These are phyloP conservation scores for Starmera caribaea DNA, from an alignment of 805 yeast genomes.

Conservation along the genomic window DNA sequence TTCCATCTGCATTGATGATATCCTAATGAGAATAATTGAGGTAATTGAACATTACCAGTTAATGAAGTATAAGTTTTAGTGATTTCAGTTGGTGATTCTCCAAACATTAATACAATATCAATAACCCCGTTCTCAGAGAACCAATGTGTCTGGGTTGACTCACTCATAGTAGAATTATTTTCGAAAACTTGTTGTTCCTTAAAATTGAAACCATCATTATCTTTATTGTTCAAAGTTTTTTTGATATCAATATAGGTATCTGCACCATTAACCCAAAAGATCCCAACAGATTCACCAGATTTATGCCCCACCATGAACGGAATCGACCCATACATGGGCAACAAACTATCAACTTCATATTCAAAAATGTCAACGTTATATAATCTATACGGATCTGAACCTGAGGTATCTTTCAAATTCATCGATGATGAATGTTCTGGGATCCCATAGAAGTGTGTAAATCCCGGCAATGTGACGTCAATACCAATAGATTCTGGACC, in stretches of 20 bases:
- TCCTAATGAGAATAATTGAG: slow-evolving; percentile 72
- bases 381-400: slow-evolving; percentile 69
- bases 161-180: not conserved
- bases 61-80: slow-evolving; percentile 52
- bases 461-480: slow-evolving; percentile 60
- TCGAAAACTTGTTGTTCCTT: slow-evolving; percentile 2
- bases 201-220: slow-evolving; percentile 3
- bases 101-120: slow-evolving; percentile 65
- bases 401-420: slow-evolving; percentile 57
- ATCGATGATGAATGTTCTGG: slow-evolving; percentile 92
- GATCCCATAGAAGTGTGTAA: slow-evolving; percentile 72
- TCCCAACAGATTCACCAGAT: slow-evolving; percentile 50
- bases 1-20: slow-evolving; percentile 98
- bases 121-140: slow-evolving; percentile 83
- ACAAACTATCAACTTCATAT: slow-evolving; percentile 69
- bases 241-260: slow-evolving; percentile 82
- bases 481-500: slow-evolving; percentile 88
- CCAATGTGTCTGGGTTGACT: slow-evolving; percentile 64
- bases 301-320: slow-evolving; percentile 76
- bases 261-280: slow-evolving; percentile 90
- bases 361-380: slow-evolving; percentile 94
- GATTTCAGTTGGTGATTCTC: slow-evolving; percentile 44
- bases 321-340: slow-evolving; percentile 93
- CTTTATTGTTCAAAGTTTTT: slow-evolving; percentile 19
- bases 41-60: slow-evolving; percentile 68